Base-by-base conservation (phyloP, 352 stramenopile genomes). In the Saprolegnia diclina region DNA sequence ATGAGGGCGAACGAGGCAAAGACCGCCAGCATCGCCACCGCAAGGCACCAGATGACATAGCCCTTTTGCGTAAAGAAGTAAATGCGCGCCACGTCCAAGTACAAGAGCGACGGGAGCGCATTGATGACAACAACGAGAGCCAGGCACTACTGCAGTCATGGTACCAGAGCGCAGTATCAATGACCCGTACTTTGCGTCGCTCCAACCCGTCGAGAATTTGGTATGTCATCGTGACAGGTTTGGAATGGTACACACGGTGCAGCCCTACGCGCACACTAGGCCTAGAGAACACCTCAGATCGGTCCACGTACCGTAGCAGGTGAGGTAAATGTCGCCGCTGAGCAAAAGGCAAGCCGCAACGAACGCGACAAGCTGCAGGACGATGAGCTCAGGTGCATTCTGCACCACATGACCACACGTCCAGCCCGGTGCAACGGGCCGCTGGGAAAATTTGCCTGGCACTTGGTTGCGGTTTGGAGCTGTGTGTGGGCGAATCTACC, bases 51-150 rank as follows among this genome's bases (percentile, higher is more conserved):
- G 10, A 68, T 35, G 38, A 37, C 10, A 57, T 44, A 68, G 3
- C 62, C 62, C 40, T 68, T 68, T 21, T 24, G 13, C 32, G 62
- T 59, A 22, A 68, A 68, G 29, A 42, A 68, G 50, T 68, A 68
- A 29, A 68, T 68, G 24, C 62, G 62, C 18, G 62, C 50, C 9
- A 68, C 62, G 40, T 68, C 62, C 11, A 61, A 14, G 50, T 68
- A 68, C 1, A 68, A 35, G 13, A 68, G 62, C 29, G 19, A 53
- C 6, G 62, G 50, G 7, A 68, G 14, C 32, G 42, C 18, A 61
- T 68, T 68, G 24, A 68, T 6, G 9, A 48, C 35, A 18, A 68
- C 40, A 26, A 37, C 11, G 11, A 56, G 18, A 4, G 46, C 5
- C 1, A 57, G 62, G 7, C n/a, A 57, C 62, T 68, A 61, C 2